Evolutionary conservation across 371 early-diverging fungal species (phyloP), one percentile per base, ranked within the genome.

Genomic region (Mucor circinelloides): DNA sequence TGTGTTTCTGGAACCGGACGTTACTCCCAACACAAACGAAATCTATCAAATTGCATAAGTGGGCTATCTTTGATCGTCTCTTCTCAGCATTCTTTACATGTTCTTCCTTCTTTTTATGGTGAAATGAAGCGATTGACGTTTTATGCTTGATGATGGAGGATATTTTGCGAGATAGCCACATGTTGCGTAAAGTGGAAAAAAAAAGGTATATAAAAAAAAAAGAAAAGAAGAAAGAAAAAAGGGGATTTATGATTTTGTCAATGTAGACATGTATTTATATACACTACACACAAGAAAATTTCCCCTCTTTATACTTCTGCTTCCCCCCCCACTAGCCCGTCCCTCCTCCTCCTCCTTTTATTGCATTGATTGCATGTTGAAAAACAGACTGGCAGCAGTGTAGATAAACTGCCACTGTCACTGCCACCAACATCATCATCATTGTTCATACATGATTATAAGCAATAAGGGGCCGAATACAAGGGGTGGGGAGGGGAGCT

Each of bases 81-180:
- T n/a, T n/a, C n/a, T n/a, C n/a, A n/a, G n/a, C n/a, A n/a, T n/a
- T n/a, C n/a, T n/a, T 50, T 52, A 52, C 54, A 63, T 54, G 38
- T 6, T 63, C 31, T 19, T 63, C 54, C 15, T 31, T 28, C 30
- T 54, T 63, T 19, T 10, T 54, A 1, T 62, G 28, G 8, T 34
- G 8, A 27, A 32, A 34, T 62, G 52, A 17, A 32, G 34, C 8
- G 12, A 58, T 55, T 40, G 64, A 57, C 7, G 40, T 30, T 46
- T 60, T 58, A 17, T 66, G 66, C 3, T 59, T 66, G 10, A 66
- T 23, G 2, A 67, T 42, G 15, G 42, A 60, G 17, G 34, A 52
- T 57, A 77, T 60, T 62, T 74, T 77, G 25, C 75, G 77, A 63
- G 77, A 67, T 60, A 77, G 46, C 77, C 77, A 77, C 77, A 77